Conservation (phyloP, 345 rosid genomes). For the Hibiscus syriacus region DNA sequence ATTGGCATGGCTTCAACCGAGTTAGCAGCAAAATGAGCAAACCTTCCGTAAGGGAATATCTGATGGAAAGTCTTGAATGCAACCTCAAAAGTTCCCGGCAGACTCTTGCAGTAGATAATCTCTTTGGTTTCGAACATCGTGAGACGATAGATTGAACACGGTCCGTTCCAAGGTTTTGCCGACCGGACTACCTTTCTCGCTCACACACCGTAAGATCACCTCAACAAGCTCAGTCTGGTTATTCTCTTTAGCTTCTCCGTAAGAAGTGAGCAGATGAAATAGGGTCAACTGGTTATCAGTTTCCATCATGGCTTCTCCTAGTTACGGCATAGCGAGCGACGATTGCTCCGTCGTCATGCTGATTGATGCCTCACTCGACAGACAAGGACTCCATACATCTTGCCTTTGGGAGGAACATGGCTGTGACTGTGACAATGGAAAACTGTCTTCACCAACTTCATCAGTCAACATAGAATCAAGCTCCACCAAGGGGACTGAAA, state of each 20-base stretch:
- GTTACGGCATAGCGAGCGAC: too few relatives aligned
- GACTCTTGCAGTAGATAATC: conserved; percentile 29
- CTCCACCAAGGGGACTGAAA: conserved; percentile 9
- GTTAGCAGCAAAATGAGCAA: conserved; percentile 49
- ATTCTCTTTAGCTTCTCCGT: neutral
- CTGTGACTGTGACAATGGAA: too few relatives aligned
- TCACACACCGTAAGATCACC: neutral
- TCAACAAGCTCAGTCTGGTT: neutral
- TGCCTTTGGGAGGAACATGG: too few relatives aligned
- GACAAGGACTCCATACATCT: neutral
- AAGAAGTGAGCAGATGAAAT: neutral
- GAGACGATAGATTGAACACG: conserved; percentile 2
- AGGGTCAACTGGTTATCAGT: neutral
- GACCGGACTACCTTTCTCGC: neutral
- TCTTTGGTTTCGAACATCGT: conserved; percentile 13
- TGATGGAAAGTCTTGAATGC: conserved; percentile 40
- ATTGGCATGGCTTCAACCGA: conserved; percentile 30
- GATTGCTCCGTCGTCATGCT: too few relatives aligned
- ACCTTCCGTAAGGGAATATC: conserved; percentile 38
- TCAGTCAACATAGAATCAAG: conserved; percentile 16
- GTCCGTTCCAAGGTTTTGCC: conserved; percentile 27
- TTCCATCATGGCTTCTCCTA: neutral
- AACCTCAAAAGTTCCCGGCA: conserved; percentile 25
- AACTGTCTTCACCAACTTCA: too few relatives aligned
- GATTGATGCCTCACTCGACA: neutral